phyloP scores from a whole-genome alignment of 140 eudicot species.

The Bidens hawaiensis region DNA sequence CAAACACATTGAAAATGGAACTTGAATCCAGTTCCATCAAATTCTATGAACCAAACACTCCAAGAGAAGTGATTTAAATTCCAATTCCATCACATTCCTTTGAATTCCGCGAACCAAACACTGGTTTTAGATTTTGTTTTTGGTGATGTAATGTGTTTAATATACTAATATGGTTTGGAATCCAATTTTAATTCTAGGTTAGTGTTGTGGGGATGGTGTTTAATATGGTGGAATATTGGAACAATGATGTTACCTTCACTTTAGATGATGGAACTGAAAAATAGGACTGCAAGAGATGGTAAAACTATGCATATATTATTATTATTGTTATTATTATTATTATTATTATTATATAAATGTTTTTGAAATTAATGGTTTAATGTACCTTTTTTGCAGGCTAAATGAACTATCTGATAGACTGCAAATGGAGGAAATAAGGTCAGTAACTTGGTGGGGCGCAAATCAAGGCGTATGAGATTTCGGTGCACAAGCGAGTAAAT shows the following conservation, averaged over 20 bases:
- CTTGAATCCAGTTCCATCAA: too few relatives aligned
- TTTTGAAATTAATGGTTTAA: constrained; percentile 3
- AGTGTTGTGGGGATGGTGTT: constrained; percentile 65
- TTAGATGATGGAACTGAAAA: constrained; percentile 92
- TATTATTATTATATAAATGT: not conserved
- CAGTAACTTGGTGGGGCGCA: constrained; percentile 21
- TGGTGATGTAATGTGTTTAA: not conserved
- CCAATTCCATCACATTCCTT: too few relatives aligned
- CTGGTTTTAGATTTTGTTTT: not conserved
- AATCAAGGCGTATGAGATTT: too few relatives aligned
- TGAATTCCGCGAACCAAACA: too few relatives aligned
- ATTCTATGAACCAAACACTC: too few relatives aligned
- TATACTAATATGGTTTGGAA: not conserved
- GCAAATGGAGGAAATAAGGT: constrained; percentile 55
- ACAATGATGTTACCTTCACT: constrained; percentile 61
- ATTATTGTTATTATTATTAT: not conserved
- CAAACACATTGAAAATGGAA: too few relatives aligned
- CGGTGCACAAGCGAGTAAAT: too few relatives aligned
- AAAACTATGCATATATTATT: too few relatives aligned
- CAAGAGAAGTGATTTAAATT: too few relatives aligned
- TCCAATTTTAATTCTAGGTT: constrained; percentile 48
- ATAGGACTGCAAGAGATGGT: constrained; percentile 77
- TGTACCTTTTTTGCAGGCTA: constrained; percentile 37
- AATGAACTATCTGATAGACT: constrained; percentile 58
- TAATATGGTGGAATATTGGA: constrained; percentile 48